Base-by-base conservation (phyloP, 805 yeast species). In the Metschnikowia henanensis region DNA sequence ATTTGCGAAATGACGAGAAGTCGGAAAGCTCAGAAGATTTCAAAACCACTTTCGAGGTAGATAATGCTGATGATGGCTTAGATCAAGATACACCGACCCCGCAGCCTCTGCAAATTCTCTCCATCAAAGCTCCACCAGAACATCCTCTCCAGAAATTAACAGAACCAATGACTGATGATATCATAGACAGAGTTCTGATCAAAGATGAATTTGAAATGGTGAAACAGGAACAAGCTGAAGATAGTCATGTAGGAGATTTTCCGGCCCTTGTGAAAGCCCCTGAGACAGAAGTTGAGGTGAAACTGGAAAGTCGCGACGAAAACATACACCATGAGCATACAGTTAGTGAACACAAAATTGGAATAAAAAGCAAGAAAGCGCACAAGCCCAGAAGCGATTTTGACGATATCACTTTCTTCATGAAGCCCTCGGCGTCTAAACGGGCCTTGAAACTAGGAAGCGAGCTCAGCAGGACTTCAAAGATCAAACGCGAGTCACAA, bases 381-480 rank as follows among this genome's bases (percentile, higher is more conserved):
- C 30, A 13, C 12, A 28, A 13, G 6, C 13, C 5, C n/a, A n/a
- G 12, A 5, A 37, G 32, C 7, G 26, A 30, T 18, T 37, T 37
- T 75, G 43, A 56, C 58, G 26, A 55, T 77, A 26, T 37, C 39
- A 38, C 47, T 2, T 43, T 43, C 12, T 43, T 43, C 23, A 9
- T 15, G 9, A 37, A 62, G 76, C 44, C 68, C 73, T 2, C 59
- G 57, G 31, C 57, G 57, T 31, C 21, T 17, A 19, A 13, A 10
- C 34, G 34, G n/a, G 20, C 21, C 21, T 19, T 8, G 21, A 22
- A 23, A 19, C 6, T 35, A 16, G 30, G 35, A 21, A 35, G 22
- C n/a, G 16, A 30, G n/a, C 35, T 41, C 17, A 30, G 31, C 35
- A 17, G 15, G 20, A 31, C 36, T 9, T 16, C 23, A 13, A 17